Evolutionary conservation across 2,329 filamentous ascomycete species (phyloP).

Genomic region (Sporothrix globosa): DNA sequence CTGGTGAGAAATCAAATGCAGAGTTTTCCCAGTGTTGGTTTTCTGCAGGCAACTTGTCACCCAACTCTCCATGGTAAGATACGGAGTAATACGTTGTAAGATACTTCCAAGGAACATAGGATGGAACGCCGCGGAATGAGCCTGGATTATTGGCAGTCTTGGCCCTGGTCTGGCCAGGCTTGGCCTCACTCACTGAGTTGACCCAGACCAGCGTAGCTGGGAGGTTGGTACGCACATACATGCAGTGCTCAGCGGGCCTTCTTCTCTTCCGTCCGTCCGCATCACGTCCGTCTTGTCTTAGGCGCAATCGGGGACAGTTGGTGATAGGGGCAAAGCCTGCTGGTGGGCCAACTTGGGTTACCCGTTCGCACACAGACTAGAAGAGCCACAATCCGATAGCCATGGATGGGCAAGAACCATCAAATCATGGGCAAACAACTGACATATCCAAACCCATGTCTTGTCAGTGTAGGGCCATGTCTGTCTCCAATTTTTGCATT

Average conservation of each 20-base stretch:
- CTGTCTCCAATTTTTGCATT: not conserved
- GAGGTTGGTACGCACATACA: not conserved
- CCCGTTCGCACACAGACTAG: not conserved
- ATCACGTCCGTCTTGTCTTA: not conserved
- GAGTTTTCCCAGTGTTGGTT: not conserved
- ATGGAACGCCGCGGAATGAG: not conserved
- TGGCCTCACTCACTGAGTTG: not conserved
- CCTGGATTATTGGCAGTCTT: conserved; percentile 19
- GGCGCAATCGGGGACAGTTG: not conserved
- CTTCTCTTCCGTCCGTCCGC: conserved; percentile 9
- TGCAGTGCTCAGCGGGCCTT: not conserved
- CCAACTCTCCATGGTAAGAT: no score
- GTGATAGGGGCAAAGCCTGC: not conserved
- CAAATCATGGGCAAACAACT: not conserved
- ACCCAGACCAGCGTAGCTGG: not conserved
- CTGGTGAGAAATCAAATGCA: not conserved
- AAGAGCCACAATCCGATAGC: conserved; percentile 15
- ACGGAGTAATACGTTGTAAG: no score
- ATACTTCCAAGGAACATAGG: not conserved
- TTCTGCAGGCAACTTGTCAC: no score
- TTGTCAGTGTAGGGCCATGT: conserved; percentile 3
- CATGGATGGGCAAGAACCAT: not conserved
- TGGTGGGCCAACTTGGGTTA: not conserved
- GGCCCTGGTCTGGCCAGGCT: conserved; percentile 5
- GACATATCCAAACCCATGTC: not conserved